Conservation (phyloP, 2,329 filamentous ascomycete species). For the Fusarium pseudonygamai region DNA sequence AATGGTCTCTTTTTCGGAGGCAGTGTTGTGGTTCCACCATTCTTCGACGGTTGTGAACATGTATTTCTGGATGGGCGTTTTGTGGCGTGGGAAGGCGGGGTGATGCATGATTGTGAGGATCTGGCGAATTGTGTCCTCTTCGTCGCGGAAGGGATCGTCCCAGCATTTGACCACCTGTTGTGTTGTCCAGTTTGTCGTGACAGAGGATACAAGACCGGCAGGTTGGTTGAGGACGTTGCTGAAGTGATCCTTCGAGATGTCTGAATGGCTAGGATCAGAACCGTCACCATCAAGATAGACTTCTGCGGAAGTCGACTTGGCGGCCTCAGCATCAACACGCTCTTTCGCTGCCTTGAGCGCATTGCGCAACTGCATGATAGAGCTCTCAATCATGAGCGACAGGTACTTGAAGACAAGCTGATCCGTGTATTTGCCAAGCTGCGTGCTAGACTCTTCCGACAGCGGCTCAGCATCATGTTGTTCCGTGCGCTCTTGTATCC, state of each 20-base stretch:
- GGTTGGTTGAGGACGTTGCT: constrained; percentile 67
- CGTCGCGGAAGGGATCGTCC: constrained; percentile 75
- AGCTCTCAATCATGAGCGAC: constrained; percentile 85
- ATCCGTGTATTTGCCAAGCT: constrained; percentile 75
- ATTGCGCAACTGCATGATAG: constrained; percentile 84
- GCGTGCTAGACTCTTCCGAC: constrained; percentile 29
- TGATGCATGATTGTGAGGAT: constrained; percentile 85
- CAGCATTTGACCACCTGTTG: constrained; percentile 57
- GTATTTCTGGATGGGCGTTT: constrained; percentile 77
- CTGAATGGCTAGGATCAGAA: constrained; percentile 78
- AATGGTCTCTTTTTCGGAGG: constrained; percentile 32
- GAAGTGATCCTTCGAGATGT: constrained; percentile 83
- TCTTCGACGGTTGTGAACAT: constrained; percentile 84
- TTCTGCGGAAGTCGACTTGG: constrained; percentile 66
- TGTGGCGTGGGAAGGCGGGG: constrained; percentile 73
- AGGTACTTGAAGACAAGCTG: constrained; percentile 90
- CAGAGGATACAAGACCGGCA: constrained; percentile 42
- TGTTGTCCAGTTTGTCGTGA: constrained; percentile 44
- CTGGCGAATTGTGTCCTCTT: constrained; percentile 80
- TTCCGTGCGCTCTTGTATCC: constrained; percentile 76
- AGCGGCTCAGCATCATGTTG: constrained; percentile 29
- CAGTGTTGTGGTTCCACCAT: constrained; percentile 70
- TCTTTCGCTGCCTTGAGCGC: constrained; percentile 64
- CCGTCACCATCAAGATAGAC: constrained; percentile 79
- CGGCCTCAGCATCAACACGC: constrained; percentile 43